These are phyloP conservation scores for Nicotiana noctiflora DNA, from an alignment of 257 asterid genomes.

Conservation along the genomic window DNA sequence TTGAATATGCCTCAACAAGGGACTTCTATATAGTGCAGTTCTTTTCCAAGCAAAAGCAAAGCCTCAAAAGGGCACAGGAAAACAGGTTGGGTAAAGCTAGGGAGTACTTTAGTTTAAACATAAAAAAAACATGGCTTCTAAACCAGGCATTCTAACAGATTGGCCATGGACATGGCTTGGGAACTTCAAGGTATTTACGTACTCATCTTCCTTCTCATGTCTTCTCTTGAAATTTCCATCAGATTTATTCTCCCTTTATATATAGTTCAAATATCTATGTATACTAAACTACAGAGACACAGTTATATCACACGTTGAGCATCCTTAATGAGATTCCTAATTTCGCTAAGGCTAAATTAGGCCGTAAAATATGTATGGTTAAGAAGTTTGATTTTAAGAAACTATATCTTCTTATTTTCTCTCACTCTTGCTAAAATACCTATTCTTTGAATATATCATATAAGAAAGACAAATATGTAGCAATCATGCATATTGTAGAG, in stretches of 20 bases:
- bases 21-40: neutral
- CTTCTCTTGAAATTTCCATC: neutral
- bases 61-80: neutral
- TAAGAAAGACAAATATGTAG: neutral
- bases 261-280: neutral
- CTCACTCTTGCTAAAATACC: neutral
- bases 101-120: neutral
- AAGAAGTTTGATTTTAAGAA: neutral
- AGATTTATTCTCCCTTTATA: neutral
- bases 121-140: conserved; percentile 26
- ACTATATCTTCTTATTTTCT: neutral
- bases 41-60: neutral
- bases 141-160: conserved; percentile 30
- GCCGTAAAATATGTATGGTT: neutral
- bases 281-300: neutral
- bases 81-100: neutral
- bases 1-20: neutral
- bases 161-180: conserved; percentile 46
- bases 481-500: neutral
- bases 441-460: neutral
- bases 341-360: no score
- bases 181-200: conserved; percentile 25
- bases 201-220: neutral
- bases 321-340: no score
- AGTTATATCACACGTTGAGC: no score